Evolutionary conservation across 495 filamentous ascomycete species (phyloP).

Genomic region (Daldinia concentrica): DNA sequence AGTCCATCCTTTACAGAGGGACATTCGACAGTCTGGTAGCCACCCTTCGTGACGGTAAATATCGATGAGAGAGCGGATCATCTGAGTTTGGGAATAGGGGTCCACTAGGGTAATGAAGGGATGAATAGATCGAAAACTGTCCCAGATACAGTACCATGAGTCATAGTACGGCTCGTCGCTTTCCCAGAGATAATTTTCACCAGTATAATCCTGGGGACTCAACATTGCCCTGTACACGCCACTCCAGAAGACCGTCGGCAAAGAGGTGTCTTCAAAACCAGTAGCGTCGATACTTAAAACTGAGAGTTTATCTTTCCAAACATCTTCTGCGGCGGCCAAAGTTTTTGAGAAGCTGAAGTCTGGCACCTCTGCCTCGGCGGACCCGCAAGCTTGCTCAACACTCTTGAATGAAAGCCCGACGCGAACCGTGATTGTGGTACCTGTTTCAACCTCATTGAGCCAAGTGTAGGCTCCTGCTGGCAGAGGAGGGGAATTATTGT

Average conservation of each 20-base stretch:
- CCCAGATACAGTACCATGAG: slow-evolving; percentile 76
- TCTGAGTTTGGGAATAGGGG: slow-evolving; percentile 66
- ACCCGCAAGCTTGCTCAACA: slow-evolving; percentile 67
- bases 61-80: slow-evolving; percentile 72
- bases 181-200: slow-evolving; percentile 76
- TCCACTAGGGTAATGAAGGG: slow-evolving; percentile 73
- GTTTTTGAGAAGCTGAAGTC: slow-evolving; percentile 65
- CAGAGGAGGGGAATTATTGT: slow-evolving; percentile 64
- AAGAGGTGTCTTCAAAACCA: slow-evolving; percentile 54
- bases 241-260: slow-evolving; percentile 70
- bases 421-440: slow-evolving; percentile 59
- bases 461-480: slow-evolving; percentile 68
- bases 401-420: slow-evolving; percentile 72
- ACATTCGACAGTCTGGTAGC: slow-evolving; percentile 72
- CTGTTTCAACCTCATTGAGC: slow-evolving; percentile 57
- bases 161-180: slow-evolving; percentile 77
- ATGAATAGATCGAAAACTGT: slow-evolving; percentile 72
- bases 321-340: slow-evolving; percentile 56
- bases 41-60: slow-evolving; percentile 73
- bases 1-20: slow-evolving; percentile 70
- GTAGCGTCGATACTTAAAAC: slow-evolving; percentile 60
- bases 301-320: slow-evolving; percentile 68
- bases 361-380: slow-evolving; percentile 69
- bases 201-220: slow-evolving; percentile 76
- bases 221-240: slow-evolving; percentile 72